These are phyloP conservation scores for Xylaria hypoxylon DNA, from an alignment of 2,329 filamentous ascomycete species.

Conservation along the genomic window DNA sequence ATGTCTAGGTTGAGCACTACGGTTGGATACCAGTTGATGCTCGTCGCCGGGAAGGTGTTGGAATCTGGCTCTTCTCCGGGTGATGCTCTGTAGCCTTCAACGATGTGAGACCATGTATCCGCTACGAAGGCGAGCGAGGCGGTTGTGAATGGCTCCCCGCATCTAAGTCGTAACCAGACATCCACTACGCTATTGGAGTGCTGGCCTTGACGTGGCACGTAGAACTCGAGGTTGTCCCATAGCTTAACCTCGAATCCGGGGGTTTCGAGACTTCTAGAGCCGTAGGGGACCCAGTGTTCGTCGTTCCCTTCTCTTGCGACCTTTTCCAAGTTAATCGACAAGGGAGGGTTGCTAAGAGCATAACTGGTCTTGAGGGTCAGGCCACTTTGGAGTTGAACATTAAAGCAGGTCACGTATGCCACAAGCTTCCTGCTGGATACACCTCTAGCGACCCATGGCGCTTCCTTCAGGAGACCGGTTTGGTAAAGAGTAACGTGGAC, in stretches of 20 bases:
- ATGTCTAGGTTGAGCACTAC: conserved; percentile 1
- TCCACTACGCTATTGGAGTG: conserved; percentile 3
- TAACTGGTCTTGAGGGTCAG: too few species aligned
- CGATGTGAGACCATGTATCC: not conserved
- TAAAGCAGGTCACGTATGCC: too few species aligned
- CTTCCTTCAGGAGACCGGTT: too few species aligned
- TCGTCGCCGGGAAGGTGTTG: not conserved
- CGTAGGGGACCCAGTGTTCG: conserved; percentile 1
- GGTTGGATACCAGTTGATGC: not conserved
- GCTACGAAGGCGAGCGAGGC: conserved; percentile 4
- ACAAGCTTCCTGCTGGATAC: too few species aligned
- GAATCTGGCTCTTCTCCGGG: not conserved
- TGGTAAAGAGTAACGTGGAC: too few species aligned
- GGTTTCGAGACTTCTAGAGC: not conserved
- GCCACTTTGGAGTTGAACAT: too few species aligned
- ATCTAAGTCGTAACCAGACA: not conserved
- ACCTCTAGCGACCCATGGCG: too few species aligned
- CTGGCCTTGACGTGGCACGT: conserved; percentile 1
- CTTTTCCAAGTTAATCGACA: too few species aligned
- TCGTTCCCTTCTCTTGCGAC: not conserved
- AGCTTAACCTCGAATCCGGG: not conserved
- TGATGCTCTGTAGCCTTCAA: conserved; percentile 1
- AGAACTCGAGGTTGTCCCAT: not conserved
- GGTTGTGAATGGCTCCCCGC: conserved; percentile 1
- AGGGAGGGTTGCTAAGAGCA: too few species aligned